phyloP scores from a whole-genome alignment of 106 monocot species.

The Cymbidium sinense region DNA sequence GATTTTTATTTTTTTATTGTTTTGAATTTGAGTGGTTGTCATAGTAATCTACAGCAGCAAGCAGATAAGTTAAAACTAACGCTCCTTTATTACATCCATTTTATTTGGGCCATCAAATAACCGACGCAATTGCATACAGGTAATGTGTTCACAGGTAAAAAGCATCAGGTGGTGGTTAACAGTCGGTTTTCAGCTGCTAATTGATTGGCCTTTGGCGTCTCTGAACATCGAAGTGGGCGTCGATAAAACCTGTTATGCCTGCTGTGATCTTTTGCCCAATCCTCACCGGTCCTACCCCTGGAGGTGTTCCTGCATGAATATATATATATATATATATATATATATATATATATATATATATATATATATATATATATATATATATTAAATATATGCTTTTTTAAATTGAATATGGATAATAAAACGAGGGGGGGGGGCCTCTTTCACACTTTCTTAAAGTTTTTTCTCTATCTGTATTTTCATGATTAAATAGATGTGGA shows the following conservation, averaged over 20 bases:
- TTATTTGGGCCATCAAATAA: not conserved
- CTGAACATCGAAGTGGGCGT: slow-evolving; percentile 74
- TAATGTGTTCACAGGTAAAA: not conserved
- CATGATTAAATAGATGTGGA: too few relatives aligned
- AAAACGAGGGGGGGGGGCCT: too few relatives aligned
- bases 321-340: too few relatives aligned
- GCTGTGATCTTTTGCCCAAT: slow-evolving; percentile 78
- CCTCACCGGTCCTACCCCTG: slow-evolving; percentile 81
- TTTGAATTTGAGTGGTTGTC: too few relatives aligned
- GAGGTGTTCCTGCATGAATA: slow-evolving; percentile 68
- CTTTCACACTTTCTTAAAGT: too few relatives aligned
- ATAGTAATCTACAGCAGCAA: too few relatives aligned
- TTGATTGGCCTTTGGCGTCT: slow-evolving; percentile 30
- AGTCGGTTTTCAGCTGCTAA: not conserved
- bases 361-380: too few relatives aligned
- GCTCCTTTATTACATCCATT: slow-evolving; percentile 1
- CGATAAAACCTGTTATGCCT: slow-evolving; percentile 82
- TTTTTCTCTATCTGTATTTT: too few relatives aligned
- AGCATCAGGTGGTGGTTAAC: not conserved
- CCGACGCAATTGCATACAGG: not conserved
- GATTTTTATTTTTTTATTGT: too few relatives aligned
- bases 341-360: too few relatives aligned
- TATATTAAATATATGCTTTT: too few relatives aligned
- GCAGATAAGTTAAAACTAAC: not conserved
- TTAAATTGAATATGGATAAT: not conserved